These are phyloP conservation scores for Sisymbrium altissimum DNA, from an alignment of 345 rosid genomes.

Conservation along the genomic window DNA sequence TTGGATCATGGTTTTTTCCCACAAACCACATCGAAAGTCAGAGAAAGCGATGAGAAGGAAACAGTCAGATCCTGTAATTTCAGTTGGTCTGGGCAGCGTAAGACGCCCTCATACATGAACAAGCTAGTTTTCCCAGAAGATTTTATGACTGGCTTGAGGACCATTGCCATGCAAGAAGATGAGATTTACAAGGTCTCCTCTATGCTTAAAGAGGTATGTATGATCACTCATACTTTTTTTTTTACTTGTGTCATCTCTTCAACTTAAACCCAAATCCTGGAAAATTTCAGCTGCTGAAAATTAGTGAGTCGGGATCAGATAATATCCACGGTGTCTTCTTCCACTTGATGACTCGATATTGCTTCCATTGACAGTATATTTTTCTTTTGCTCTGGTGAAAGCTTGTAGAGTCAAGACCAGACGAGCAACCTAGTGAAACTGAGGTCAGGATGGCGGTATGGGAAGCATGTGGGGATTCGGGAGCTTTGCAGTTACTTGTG, in stretches of 20 bases:
- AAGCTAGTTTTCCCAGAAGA: slow-evolving; percentile 82
- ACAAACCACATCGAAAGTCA: slow-evolving; percentile 31
- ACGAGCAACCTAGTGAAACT: slow-evolving; percentile 59
- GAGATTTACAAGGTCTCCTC: slow-evolving; percentile 65
- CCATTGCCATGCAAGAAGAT: slow-evolving; percentile 74
- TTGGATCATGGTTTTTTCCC: slow-evolving; percentile 67
- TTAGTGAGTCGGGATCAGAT: background rate
- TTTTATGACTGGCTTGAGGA: slow-evolving; percentile 78
- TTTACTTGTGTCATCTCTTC: background rate
- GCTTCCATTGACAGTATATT: background rate
- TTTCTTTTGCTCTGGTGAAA: slow-evolving; percentile 12
- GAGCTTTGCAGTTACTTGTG: slow-evolving; percentile 85
- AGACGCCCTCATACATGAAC: slow-evolving; percentile 60
- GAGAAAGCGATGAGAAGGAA: slow-evolving; percentile 27
- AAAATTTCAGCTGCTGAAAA: background rate
- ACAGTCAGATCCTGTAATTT: slow-evolving; percentile 41
- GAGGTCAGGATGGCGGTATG: slow-evolving; percentile 91
- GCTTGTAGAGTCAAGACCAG: slow-evolving; percentile 67
- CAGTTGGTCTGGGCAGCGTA: slow-evolving; percentile 95
- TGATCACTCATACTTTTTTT: slow-evolving; percentile 3
- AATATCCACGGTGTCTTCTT: no score
- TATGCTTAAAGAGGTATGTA: slow-evolving; percentile 80
- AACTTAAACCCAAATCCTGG: background rate
- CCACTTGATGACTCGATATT: background rate
- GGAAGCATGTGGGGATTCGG: slow-evolving; percentile 95